Evolutionary conservation across 352 stramenopile genomes (phyloP).

Genomic region (Globisporangium paddicum): DNA sequence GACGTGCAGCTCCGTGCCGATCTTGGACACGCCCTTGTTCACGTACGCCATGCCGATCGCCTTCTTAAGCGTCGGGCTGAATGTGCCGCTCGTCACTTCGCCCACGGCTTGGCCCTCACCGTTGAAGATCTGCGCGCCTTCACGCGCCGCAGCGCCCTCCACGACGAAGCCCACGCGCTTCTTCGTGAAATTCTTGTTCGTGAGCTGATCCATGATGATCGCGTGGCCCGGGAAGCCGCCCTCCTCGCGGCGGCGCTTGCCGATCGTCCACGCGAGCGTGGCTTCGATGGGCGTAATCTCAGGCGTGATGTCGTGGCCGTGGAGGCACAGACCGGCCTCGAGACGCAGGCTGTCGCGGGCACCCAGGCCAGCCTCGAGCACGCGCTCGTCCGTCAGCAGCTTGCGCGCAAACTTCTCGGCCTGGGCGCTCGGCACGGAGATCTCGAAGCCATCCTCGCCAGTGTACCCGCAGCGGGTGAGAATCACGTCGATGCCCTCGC

Average conservation of each 20-base stretch:
- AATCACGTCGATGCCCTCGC: slow-evolving; percentile 67
- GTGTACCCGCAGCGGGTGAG: slow-evolving; percentile 98
- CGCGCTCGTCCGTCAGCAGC: slow-evolving; percentile 55
- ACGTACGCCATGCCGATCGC: slow-evolving; percentile 99
- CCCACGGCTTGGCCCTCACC: slow-evolving; percentile 75
- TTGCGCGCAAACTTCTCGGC: slow-evolving; percentile 48
- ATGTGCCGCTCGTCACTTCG: slow-evolving; percentile 96
- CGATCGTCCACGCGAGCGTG: slow-evolving; percentile 92
- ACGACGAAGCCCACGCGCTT: slow-evolving; percentile 97
- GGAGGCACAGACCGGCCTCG: slow-evolving; percentile 97
- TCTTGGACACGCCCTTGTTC: slow-evolving; percentile 86
- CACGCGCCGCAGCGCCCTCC: slow-evolving; percentile 93
- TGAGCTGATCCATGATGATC: slow-evolving; percentile 93
- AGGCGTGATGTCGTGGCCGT: slow-evolving; percentile 97
- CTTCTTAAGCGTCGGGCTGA: slow-evolving; percentile 94
- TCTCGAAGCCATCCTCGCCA: slow-evolving; percentile 98
- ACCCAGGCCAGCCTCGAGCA: slow-evolving; percentile 93
- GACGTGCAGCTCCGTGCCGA: slow-evolving; percentile 91
- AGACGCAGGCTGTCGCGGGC: slow-evolving; percentile 96
- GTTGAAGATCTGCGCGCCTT: slow-evolving; percentile 92
- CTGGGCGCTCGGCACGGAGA: slow-evolving; percentile 83
- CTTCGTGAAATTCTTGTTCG: slow-evolving; percentile 90
- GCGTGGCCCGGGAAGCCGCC: slow-evolving; percentile 94
- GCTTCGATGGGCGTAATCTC: slow-evolving; percentile 95
- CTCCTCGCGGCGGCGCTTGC: slow-evolving; percentile 79